Conservation (phyloP, 2,329 filamentous ascomycete species). For the Claviceps sp. region DNA sequence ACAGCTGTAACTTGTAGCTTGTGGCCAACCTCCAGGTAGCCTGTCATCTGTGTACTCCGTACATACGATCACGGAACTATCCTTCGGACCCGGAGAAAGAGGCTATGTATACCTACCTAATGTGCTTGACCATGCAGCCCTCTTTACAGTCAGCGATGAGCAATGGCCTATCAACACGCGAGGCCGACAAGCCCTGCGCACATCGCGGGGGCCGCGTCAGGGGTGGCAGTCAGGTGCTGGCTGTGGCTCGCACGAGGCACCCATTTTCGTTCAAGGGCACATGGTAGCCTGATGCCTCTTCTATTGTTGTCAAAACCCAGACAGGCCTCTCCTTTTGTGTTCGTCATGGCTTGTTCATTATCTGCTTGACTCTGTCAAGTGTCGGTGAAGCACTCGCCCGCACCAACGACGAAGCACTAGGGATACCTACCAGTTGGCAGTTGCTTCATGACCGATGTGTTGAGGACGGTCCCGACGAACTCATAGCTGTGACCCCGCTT, state of each 20-base stretch:
- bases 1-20: no score
- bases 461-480: not conserved
- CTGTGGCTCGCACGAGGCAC: not conserved
- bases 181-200: not conserved
- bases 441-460: not conserved
- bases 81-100: not conserved
- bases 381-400: not conserved
- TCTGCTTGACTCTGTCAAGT: not conserved
- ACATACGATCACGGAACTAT: not conserved
- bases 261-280: not conserved
- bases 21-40: no score
- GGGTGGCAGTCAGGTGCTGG: not conserved
- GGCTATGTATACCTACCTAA: not conserved
- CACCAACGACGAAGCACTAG: not conserved
- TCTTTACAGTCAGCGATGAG: not conserved
- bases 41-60: no score
- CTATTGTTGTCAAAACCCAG: not conserved
- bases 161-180: not conserved
- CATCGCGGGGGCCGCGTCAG: not conserved
- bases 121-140: not conserved
- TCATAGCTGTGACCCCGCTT: not conserved
- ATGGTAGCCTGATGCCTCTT: constrained; percentile 1
- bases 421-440: not conserved
- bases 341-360: not conserved
- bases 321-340: not conserved